Base-by-base conservation (phyloP, 306 rosid species). In the Rosa persica region DNA sequence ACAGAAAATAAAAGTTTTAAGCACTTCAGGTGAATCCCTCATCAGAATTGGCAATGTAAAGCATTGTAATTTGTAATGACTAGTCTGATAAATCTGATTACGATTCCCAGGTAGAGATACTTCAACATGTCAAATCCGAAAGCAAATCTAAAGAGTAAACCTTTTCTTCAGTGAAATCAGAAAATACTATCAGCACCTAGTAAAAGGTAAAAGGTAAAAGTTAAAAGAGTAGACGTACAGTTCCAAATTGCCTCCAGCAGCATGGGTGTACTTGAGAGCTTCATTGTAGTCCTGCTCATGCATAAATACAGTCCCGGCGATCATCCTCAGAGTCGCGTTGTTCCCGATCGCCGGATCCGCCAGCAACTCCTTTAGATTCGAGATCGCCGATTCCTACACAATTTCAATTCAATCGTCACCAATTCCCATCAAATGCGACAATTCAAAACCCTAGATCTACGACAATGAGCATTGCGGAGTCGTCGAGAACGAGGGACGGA, bases 181-280 rank as follows among this genome's bases (percentile, higher is more conserved):
- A 42, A 34, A 23, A n/a, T n/a, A n/a, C n/a, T n/a, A n/a, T n/a
- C 1, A 55, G 17, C 23, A 13, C 47, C 36, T 30, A 30, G 36
- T 30, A 30, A 30, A 30, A 30, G 36, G 36, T 30, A 1, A 30
- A 43, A 72, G 67, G 12, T 60, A 5, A 65, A 70, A 60, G 48
- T 25, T 8, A 13, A 49, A 40, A 48, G 36, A 20, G 10, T 43
- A 78, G 47, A 83, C 90, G 80, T 81, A 95, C 99, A 95, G 81
- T 62, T 95, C 99, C 97, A 95, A 81, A n/a, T 93, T 89, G 69
- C 99, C 99, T 48, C 98, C 99, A 20, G 96, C 87, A 78, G 96
- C 88, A 78, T 93, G 88, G 5, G 99, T 95, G 89, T 93, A 83
- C 69, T 93, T 95, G 65, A 95, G 92, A 34, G 99, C 98, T 82